phyloP scores from a whole-genome alignment of 345 rosid genomes.

The Ceriops decandra region DNA sequence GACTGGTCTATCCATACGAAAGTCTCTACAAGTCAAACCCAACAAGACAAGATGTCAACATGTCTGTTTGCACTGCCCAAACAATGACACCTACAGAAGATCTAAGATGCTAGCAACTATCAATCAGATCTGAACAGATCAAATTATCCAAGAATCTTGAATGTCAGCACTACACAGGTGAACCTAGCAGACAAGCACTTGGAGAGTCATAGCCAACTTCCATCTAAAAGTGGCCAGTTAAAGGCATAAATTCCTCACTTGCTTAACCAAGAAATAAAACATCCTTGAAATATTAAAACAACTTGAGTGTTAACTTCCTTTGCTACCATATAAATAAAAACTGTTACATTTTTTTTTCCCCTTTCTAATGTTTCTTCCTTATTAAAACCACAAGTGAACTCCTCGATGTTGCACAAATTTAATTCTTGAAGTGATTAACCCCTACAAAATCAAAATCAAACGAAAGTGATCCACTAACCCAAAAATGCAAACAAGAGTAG shows the following conservation, averaged over 20 bases:
- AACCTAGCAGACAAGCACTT: background rate
- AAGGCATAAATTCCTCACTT: background rate
- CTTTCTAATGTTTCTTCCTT: background rate
- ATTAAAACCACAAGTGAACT: background rate
- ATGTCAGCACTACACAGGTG: background rate
- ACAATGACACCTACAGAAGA: constrained; percentile 5
- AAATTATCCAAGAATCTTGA: too few relatives aligned
- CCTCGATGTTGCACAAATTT: constrained; percentile 16
- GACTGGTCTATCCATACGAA: constrained; percentile 29
- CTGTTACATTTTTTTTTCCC: background rate
- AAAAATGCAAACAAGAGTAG: background rate
- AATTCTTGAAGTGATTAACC: background rate
- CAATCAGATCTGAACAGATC: background rate
- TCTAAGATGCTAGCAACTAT: background rate
- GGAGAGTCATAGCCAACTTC: background rate
- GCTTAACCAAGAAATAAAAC: background rate
- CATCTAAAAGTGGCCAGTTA: background rate
- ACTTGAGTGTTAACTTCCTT: background rate
- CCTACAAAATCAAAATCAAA: background rate
- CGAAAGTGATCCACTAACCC: background rate
- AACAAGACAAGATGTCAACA: background rate
- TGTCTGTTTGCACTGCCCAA: background rate
- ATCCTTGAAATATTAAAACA: background rate
- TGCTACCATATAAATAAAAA: background rate
- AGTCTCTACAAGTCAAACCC: constrained; percentile 15